Base-by-base conservation (phyloP, 768 basidiomycete species). In the Suillus hirtellus region DNA sequence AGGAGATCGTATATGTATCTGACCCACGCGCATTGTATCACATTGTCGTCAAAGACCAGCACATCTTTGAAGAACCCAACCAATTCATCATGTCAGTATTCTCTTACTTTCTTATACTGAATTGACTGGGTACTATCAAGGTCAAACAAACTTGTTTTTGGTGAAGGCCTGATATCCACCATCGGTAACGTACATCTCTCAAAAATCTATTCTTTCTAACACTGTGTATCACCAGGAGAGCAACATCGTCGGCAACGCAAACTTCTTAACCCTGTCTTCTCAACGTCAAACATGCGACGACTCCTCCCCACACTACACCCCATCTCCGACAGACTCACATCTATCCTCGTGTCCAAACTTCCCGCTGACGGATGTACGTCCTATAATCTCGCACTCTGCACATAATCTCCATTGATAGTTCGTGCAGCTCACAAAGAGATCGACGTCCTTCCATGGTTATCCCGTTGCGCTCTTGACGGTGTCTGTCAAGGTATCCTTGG, bases 1-100 rank as follows among this genome's bases (percentile, higher is more conserved):
- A 74, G 73, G 60, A 79, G 80, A 62, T 78, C 81, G 67, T 72
- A 83, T 4, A 83, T 82, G 73, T 85, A 74, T 55, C 68, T 52
- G 84, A 86, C 66, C 82, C 84, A 3, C 71, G 69, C 9, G 84
- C 84, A 3, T 67, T 85, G n/a, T 80, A 83, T 42, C 78, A 74
- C 38, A 81, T 85, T 42, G 66, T 83, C 15, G 59, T 80, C 7
- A 84, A 82, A 66, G 84, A 85, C 42, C 81, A 81, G 65, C 76
- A 81, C 46, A 73, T 79, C 6, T 84, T 79, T 60, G 84, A 86
- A 62, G 82, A 82, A 62, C 78, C 81, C 0, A 63, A 73, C 0
- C 75, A 77, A 0, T 82, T 83, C 65, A 72, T 80, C 19, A 78
- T 79, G 84, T 84, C 62, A 54, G 79, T 70, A 9, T 21, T 2